Percentiles rank a stretch among this genome's conserved stretches.
These are phyloP conservation scores for Butyriboletus loyo DNA, from an alignment of 768 basidiomycete species.

Conservation along the genomic window DNA sequence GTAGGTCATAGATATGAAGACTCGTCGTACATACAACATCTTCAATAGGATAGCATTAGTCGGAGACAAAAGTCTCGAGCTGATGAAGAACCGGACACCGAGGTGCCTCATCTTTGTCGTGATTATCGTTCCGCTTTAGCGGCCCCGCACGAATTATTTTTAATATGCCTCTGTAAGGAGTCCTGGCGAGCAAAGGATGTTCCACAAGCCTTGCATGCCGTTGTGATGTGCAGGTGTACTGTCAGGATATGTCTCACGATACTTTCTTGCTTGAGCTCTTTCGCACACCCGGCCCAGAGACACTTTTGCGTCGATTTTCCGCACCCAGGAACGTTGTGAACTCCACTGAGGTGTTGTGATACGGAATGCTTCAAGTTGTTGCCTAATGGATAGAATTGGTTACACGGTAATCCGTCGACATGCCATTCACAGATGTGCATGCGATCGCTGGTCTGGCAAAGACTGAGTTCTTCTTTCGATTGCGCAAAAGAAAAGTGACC, in stretches of 20 bases:
- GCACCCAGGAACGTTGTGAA: neutral
- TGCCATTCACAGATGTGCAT: slow-evolving; percentile 9
- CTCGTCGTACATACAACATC: too few relatives aligned
- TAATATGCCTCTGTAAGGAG: slow-evolving; percentile 26
- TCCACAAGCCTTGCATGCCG: slow-evolving; percentile 18
- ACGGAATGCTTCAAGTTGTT: slow-evolving; percentile 10
- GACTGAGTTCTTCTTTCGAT: neutral
- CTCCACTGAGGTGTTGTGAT: slow-evolving; percentile 5
- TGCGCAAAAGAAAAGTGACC: neutral
- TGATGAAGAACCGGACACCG: neutral
- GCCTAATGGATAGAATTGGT: neutral
- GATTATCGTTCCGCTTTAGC: neutral
- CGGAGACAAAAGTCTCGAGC: too few relatives aligned
- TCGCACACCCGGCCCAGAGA: slow-evolving; percentile 19
- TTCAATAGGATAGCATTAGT: too few relatives aligned
- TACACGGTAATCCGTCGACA: slow-evolving; percentile 8
- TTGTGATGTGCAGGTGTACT: slow-evolving; percentile 18
- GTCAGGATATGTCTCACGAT: slow-evolving; percentile 21
- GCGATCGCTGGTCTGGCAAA: neutral
- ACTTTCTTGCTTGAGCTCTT: slow-evolving; percentile 26
- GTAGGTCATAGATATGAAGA: neutral
- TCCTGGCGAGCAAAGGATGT: slow-evolving; percentile 26
- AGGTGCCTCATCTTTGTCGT: too few relatives aligned
- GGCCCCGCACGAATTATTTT: slow-evolving; percentile 19
- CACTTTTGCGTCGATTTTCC: slow-evolving; percentile 13